Evolutionary conservation across 805 yeast species (phyloP), one percentile per base, ranked within the genome.

Genomic region (Scheffersomyces coipomensis): DNA sequence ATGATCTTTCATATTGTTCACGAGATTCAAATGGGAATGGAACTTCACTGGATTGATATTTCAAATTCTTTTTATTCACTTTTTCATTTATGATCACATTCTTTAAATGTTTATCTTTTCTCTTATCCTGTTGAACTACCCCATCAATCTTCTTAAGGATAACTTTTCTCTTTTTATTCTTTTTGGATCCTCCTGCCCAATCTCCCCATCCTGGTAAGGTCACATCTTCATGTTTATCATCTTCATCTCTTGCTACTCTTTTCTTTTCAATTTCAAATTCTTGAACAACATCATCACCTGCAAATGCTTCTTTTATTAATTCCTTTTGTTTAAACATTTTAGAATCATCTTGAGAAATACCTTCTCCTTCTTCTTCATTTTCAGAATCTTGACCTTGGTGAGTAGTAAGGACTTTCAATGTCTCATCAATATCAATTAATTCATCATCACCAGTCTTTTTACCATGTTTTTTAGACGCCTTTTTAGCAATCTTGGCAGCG

Each of bases 121-220:
- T 81, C 57, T 82, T 79, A 49, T 85, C 81, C 44, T 75, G 73
- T 24, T 75, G 73, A 27, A 78, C 83, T 35, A 89, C 81, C 34
- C 99, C 98, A 53, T 83, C 79, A 19, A 87, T 69, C 48, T 79
- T 86, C 51, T 85, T 79, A 25, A 83, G 72, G 40, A 85, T 72
- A 58, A 81, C 84, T 56, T 79, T 76, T 58, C 78, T 80, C 56
- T 75, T 74, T 58, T 68, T 68, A 13, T 49, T 56, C 42, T 53
- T 63, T 30, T 55, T 52, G 16, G 52, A 61, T 8, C 76, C 79
- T 27, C 97, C 97, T 9, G 91, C 85, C 99, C 99, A 93, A 32
- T 85, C 86, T 34, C 98, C 98, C 97, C 98, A 93, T 1, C 99
- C 99, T 3, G 97, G 98, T 37, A 90, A 64, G 0, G 96, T 84